phyloP scores from a whole-genome alignment of 2,329 filamentous ascomycete genomes.

The Aspergillus eucalypticola region DNA sequence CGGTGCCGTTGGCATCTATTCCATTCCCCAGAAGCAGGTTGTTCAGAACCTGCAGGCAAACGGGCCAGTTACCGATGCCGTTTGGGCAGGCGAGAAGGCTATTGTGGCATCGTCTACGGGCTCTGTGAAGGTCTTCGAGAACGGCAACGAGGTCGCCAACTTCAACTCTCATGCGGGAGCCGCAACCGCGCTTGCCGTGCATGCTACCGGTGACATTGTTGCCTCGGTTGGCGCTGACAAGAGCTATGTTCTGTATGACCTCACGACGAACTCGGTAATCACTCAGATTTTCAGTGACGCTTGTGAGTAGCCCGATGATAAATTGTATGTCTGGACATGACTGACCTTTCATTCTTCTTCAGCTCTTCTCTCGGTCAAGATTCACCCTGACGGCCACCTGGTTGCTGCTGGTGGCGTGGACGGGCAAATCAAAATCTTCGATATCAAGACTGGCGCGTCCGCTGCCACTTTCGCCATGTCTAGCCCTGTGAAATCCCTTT shows the following conservation, averaged over 20 bases:
- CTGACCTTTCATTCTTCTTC: slow-evolving; percentile 23
- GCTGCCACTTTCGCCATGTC: slow-evolving; percentile 70
- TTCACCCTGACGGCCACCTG: slow-evolving; percentile 96
- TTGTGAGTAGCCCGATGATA: slow-evolving; percentile 55
- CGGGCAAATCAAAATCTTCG: slow-evolving; percentile 84
- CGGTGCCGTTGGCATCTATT: slow-evolving; percentile 74
- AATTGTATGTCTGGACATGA: slow-evolving; percentile 10
- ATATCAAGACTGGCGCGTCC: slow-evolving; percentile 75
- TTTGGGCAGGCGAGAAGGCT: slow-evolving; percentile 63
- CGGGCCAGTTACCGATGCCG: slow-evolving; percentile 66
- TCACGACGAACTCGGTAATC: slow-evolving; percentile 66
- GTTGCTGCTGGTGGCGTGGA: slow-evolving; percentile 79
- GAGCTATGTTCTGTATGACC: slow-evolving; percentile 86
- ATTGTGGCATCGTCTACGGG: slow-evolving; percentile 75
- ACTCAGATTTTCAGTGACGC: slow-evolving; percentile 78
- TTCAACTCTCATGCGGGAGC: slow-evolving; percentile 82
- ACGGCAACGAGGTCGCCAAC: slow-evolving; percentile 66
- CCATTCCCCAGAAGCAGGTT: slow-evolving; percentile 73
- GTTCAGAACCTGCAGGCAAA: slow-evolving; percentile 65
- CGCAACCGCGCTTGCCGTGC: slow-evolving; percentile 73
- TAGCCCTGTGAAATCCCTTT: slow-evolving; percentile 71
- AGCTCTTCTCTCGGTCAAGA: slow-evolving; percentile 76
- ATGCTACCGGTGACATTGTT: slow-evolving; percentile 79
- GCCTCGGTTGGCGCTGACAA: slow-evolving; percentile 90
- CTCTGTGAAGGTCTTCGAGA: slow-evolving; percentile 75